Percentiles rank a stretch among this genome's conserved stretches.
phyloP scores from a whole-genome alignment of 331 rosid species.

The Phaseolus coccineus region DNA sequence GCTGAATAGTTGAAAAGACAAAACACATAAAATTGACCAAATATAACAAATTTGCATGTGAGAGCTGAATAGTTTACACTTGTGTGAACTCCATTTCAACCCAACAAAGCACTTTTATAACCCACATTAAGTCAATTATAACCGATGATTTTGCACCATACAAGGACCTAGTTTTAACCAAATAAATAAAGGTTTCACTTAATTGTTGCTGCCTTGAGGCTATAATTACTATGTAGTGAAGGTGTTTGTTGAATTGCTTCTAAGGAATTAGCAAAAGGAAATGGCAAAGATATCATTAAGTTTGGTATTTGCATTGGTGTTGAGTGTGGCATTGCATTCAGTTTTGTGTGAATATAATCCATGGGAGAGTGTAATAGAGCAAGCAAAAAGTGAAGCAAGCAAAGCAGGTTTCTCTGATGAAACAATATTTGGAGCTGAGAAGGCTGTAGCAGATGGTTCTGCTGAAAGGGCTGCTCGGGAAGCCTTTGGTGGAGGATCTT shows the following conservation, averaged over 20 bases:
- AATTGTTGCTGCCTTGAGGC: not conserved
- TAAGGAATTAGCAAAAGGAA: not conserved
- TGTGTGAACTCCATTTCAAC: conserved; percentile 37
- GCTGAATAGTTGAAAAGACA: not conserved
- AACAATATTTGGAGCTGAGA: conserved; percentile 17
- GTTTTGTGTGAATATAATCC: conserved; percentile 45
- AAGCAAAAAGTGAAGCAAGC: conserved; percentile 42
- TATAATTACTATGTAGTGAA: not conserved
- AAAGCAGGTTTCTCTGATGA: conserved; percentile 41
- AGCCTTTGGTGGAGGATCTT: not conserved
- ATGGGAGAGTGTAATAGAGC: conserved; percentile 13
- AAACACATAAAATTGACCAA: conserved; percentile 7
- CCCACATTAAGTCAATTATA: conserved; percentile 36
- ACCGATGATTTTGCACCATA: not conserved
- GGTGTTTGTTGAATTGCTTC: not conserved
- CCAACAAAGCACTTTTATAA: conserved; percentile 9
- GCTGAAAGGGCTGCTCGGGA: conserved; percentile 21
- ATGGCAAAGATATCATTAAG: conserved; percentile 47
- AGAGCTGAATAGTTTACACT: conserved; percentile 11
- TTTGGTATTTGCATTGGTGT: conserved; percentile 44
- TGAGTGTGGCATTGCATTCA: conserved; percentile 38
- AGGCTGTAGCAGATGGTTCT: conserved; percentile 11
- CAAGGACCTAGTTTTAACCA: not conserved
- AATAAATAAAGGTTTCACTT: not conserved
- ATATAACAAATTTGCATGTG: conserved; percentile 29